Base-by-base conservation (phyloP, 78 protist genomes). In the Dictyostelium firmibasis region DNA sequence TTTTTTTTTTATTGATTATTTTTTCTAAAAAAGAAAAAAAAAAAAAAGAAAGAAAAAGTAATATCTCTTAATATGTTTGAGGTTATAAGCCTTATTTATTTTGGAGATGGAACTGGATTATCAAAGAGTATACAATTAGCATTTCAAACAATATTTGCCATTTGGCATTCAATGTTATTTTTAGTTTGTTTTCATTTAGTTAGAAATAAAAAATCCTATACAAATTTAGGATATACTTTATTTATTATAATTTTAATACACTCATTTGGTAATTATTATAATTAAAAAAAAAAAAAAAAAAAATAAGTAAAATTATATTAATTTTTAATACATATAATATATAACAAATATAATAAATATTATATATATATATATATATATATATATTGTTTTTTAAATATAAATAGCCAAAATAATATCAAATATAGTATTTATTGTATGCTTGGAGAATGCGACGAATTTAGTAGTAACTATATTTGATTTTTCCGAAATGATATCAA, bases 11-110 rank as follows among this genome's bases (percentile, higher is more conserved):
- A 41, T 9, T 41, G 9, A 41, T 41, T n/a, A n/a, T n/a, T n/a
- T n/a, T n/a, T n/a, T n/a, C n/a, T 38, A 38, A 38, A 38, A 38
- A 38, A 38, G 4, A n/a, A n/a, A n/a, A n/a, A n/a, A 25, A 60
- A 60, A 60, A 6, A 23, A 25, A 62, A 23, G 2, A 7, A 67
- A 3, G 27, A n/a, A 67, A 10, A 27, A 67, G 36, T 25, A 2
- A 25, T 53, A 27, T 25, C 31, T 27, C 31, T 27, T 27, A 25
- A 67, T 11, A 67, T 67, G 75, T 86, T 86, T 76, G 87, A 89
- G 47, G 60, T 81, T 11, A 89, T 89, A 69, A 79, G 87, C 36
- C 36, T 89, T 29, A 81, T 89, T 57, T 89, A 89, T 81, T 89
- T 75, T 69, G 94, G 94, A 35, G 41, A 89, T 57, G 88, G 86